phyloP scores from a whole-genome alignment of 306 rosid species.

The Prunus davidiana region DNA sequence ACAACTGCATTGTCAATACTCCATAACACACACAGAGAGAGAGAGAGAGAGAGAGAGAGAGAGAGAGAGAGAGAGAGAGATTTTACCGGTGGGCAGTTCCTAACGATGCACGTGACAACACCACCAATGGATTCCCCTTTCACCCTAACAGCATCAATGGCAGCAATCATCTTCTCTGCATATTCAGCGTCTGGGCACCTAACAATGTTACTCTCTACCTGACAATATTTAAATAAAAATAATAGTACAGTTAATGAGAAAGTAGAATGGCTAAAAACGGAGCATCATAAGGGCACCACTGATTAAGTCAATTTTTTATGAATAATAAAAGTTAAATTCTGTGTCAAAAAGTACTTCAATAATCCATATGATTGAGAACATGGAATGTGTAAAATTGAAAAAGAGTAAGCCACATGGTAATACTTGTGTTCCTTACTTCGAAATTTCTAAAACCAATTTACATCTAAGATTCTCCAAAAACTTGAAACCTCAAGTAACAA shows the following conservation, averaged over 20 bases:
- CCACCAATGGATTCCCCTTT: slow-evolving; percentile 95
- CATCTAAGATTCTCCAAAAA: not conserved
- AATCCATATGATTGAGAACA: not conserved
- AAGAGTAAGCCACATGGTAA: not conserved
- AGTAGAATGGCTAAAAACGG: not conserved
- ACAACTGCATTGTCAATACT: slow-evolving; percentile 19
- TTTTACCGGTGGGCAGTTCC: slow-evolving; percentile 79
- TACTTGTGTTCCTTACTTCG: not conserved
- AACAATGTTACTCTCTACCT: slow-evolving; percentile 92
- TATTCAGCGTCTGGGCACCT: slow-evolving; percentile 94
- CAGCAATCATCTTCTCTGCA: slow-evolving; percentile 94
- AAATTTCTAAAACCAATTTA: not conserved
- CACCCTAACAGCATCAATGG: slow-evolving; percentile 80
- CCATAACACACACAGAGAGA: too few relatives aligned
- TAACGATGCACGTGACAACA: slow-evolving; percentile 87
- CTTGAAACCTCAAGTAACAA: not conserved
- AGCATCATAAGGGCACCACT: not conserved
- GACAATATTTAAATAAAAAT: slow-evolving; percentile 18
- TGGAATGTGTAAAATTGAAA: not conserved
- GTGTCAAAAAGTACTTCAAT: not conserved
- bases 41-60: not conserved
- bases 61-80: not conserved
- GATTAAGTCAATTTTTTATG: not conserved
- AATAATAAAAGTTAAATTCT: not conserved
- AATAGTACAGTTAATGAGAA: not conserved